Evolutionary conservation across 1,284 basidiomycete species (phyloP), one percentile per base, ranked within the genome.

Genomic region (Trichosporon inkin): DNA sequence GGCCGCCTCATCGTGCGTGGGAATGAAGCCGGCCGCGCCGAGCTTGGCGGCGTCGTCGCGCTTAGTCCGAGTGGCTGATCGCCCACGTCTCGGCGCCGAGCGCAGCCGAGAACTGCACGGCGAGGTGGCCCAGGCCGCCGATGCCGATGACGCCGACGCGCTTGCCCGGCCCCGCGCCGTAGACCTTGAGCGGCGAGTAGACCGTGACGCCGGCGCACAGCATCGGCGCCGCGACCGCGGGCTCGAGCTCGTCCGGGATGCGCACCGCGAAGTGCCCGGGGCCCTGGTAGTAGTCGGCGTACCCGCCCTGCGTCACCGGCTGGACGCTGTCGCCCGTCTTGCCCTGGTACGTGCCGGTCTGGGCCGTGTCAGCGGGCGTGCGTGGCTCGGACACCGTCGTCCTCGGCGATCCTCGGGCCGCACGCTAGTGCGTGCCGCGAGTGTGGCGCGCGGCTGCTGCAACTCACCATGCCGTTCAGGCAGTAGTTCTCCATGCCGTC

Each of bases 231-330:
- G 82, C 85, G 59, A 84, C 72, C 60, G 82, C 81, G 8, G 82
- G 80, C 47, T 81, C 76, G 56, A 89, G 76, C 8, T 68, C 80
- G 8, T 87, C 82, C 1, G 88, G 87, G 55, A 90, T 84, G 16
- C 81, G 81, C 74, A 88, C 86, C 38, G 86, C 86, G 71, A 85
- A 89, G 66, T 81, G 83, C 64, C 87, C 81, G 60, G 87, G 83
- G 1, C 83, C 85, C 80, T 67, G 57, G 51, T 67, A 68, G 58
- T 70, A 70, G 64, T 71, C 64, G 53, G 67, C 62, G 58, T 63
- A 66, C 4, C 64, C 64, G 24, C 64, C 64, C 59, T 66, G 66
- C 47, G 57, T 63, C 55, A 52, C 66, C 16, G 64, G 64, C 62
- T 66, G 64, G 4, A 56, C 47, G 13, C 28, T 10, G 55, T 62